phyloP scores from a whole-genome alignment of 495 filamentous ascomycete genomes.

The Talaromyces ruber region DNA sequence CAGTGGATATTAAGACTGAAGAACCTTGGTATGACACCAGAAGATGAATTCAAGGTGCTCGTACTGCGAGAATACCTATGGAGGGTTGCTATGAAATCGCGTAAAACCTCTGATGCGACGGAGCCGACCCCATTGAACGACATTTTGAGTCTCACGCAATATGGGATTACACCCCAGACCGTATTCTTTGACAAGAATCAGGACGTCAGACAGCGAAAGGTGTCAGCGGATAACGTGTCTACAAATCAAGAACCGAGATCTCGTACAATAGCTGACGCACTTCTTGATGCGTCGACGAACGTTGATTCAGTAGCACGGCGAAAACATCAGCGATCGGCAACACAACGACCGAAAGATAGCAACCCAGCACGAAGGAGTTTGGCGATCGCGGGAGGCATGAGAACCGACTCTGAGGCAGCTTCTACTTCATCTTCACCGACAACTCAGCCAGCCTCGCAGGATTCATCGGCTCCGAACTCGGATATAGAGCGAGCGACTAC shows the following conservation, averaged over 20 bases:
- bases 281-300: slow-evolving; percentile 86
- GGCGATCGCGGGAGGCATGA: slow-evolving; percentile 16
- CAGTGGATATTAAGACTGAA: slow-evolving; percentile 82
- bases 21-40: slow-evolving; percentile 69
- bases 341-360: slow-evolving; percentile 40
- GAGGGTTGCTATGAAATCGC: slow-evolving; percentile 66
- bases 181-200: slow-evolving; percentile 80
- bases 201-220: slow-evolving; percentile 33
- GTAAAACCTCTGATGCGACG: slow-evolving; percentile 34
- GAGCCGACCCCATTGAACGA: slow-evolving; percentile 48
- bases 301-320: slow-evolving; percentile 59
- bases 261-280: slow-evolving; percentile 79
- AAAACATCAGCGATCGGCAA: slow-evolving; percentile 41
- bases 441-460: slow-evolving; percentile 25
- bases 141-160: slow-evolving; percentile 59
- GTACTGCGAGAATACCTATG: slow-evolving; percentile 86
- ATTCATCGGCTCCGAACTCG: slow-evolving; percentile 31
- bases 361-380: slow-evolving; percentile 10
- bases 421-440: slow-evolving; percentile 31
- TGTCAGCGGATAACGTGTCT: slow-evolving; percentile 17
- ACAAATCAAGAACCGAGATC: slow-evolving; percentile 34
- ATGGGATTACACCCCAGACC: slow-evolving; percentile 73
- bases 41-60: slow-evolving; percentile 88
- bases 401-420: slow-evolving; percentile 11
- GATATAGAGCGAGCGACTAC: slow-evolving; percentile 21